A percentile compares a stretch with the other conserved stretches of the same genome.
Conservation (phyloP, 805 yeast species). For the Teunomyces panamensis region DNA sequence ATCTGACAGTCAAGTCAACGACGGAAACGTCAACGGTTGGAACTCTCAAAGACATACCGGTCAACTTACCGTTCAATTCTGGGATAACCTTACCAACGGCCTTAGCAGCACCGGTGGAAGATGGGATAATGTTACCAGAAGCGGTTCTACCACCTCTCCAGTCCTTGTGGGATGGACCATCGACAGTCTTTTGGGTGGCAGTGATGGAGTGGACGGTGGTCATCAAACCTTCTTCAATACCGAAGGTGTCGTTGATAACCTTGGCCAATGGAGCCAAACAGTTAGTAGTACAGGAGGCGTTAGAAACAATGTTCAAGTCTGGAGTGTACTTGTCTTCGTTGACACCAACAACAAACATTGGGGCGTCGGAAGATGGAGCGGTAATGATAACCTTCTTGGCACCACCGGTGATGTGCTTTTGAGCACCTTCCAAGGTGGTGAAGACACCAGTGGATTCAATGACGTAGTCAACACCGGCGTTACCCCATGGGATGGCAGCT, state of each 20-base stretch:
- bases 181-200: slow-evolving; percentile 37
- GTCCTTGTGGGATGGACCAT: slow-evolving; percentile 38
- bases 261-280: slow-evolving; percentile 38
- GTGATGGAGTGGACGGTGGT: slow-evolving; percentile 37
- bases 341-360: slow-evolving; percentile 36
- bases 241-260: slow-evolving; percentile 33
- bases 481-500: slow-evolving; percentile 33
- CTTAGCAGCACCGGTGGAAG: slow-evolving; percentile 38
- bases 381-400: slow-evolving; percentile 35
- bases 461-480: slow-evolving; percentile 29
- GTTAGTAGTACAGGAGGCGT: slow-evolving; percentile 38
- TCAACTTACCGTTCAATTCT: slow-evolving; percentile 35
- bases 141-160: slow-evolving; percentile 42
- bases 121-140: slow-evolving; percentile 34
- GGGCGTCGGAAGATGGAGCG: slow-evolving; percentile 35
- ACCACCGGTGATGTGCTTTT: slow-evolving; percentile 36
- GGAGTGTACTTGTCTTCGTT: slow-evolving; percentile 32
- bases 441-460: slow-evolving; percentile 36
- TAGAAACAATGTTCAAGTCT: slow-evolving; percentile 30
- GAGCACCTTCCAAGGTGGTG: slow-evolving; percentile 34
- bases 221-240: slow-evolving; percentile 36
- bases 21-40: slow-evolving; percentile 36
- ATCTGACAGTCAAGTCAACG: slow-evolving; percentile 34
- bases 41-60: slow-evolving; percentile 36
- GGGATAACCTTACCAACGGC: slow-evolving; percentile 38